Percentiles rank a stretch among this genome's conserved stretches.
These are phyloP conservation scores for Candida ulmi DNA, from an alignment of 805 yeast species.

Conservation along the genomic window DNA sequence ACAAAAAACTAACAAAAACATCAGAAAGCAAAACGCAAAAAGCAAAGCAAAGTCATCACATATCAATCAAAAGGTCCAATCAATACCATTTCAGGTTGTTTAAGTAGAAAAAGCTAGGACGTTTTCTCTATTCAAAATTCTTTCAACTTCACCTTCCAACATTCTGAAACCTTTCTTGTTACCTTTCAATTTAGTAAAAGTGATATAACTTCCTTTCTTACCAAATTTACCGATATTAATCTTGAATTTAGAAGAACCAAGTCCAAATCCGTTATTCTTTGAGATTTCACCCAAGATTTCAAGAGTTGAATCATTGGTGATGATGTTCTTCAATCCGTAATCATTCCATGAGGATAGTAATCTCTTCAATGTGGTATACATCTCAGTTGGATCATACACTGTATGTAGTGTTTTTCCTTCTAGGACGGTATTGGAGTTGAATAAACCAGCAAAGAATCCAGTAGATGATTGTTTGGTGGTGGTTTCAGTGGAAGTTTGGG, in stretches of 20 bases:
- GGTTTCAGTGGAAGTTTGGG: slow-evolving; percentile 1
- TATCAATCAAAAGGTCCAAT: not conserved
- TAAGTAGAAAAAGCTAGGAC: slow-evolving; percentile 38
- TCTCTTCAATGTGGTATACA: slow-evolving; percentile 59
- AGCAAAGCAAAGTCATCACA: not conserved
- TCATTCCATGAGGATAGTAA: slow-evolving; percentile 63
- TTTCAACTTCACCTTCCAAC: slow-evolving; percentile 56
- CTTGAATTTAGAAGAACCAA: slow-evolving; percentile 60
- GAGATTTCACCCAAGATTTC: slow-evolving; percentile 58
- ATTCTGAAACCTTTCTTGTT: slow-evolving; percentile 56
- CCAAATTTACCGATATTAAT: slow-evolving; percentile 40
- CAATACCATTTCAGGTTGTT: too few relatives aligned
- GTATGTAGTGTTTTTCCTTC: slow-evolving; percentile 24
- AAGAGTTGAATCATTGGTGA: slow-evolving; percentile 35
- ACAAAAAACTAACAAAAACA: not conserved
- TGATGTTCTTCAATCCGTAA: slow-evolving; percentile 59
- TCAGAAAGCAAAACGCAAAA: not conserved
- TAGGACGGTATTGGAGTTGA: slow-evolving; percentile 13
- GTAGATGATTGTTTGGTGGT: slow-evolving; percentile 10
- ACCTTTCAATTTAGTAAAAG: slow-evolving; percentile 60
- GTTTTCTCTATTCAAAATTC: slow-evolving; percentile 59
- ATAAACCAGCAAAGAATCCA: slow-evolving; percentile 27
- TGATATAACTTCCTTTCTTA: slow-evolving; percentile 46
- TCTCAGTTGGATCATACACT: slow-evolving; percentile 39
- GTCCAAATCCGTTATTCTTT: slow-evolving; percentile 52